Evolutionary conservation across 192 early-diverging fungal genomes (phyloP).

Genomic region (Linnemannia zychae): DNA sequence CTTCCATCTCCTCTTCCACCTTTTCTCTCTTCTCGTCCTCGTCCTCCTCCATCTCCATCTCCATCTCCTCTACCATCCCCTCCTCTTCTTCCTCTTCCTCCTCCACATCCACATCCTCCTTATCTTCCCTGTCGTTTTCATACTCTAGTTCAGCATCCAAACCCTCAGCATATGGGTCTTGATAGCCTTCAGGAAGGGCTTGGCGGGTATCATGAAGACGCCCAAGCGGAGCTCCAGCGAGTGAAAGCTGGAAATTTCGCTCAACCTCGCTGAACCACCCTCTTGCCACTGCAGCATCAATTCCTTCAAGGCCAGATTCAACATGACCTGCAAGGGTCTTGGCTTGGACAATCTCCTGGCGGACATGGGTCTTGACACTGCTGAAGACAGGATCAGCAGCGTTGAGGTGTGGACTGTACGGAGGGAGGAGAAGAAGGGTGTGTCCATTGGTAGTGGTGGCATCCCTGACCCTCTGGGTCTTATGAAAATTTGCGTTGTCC

Average conservation of each 20-base stretch:
- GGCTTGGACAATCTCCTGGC: constrained; percentile 7
- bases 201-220: no score
- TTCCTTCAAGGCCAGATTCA: not conserved
- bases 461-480: constrained; percentile 18
- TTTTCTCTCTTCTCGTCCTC: no score
- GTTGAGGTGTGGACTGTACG: constrained; percentile 27
- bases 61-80: no score
- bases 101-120: no score
- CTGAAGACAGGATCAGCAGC: constrained; percentile 22
- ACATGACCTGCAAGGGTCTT: constrained; percentile 15
- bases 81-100: no score
- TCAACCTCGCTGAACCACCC: constrained; percentile 26
- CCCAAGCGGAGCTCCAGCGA: no score
- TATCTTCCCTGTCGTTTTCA: no score
- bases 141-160: no score
- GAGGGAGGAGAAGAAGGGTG: constrained; percentile 15
- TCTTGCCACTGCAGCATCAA: constrained; percentile 4
- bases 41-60: no score
- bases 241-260: constrained; percentile 1
- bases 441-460: constrained; percentile 4
- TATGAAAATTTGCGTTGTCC: constrained; percentile 22
- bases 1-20: no score
- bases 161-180: no score
- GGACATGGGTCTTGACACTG: constrained; percentile 25
- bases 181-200: no score